Conservation (phyloP, 345 rosid genomes). For the Gossypium bickii region DNA sequence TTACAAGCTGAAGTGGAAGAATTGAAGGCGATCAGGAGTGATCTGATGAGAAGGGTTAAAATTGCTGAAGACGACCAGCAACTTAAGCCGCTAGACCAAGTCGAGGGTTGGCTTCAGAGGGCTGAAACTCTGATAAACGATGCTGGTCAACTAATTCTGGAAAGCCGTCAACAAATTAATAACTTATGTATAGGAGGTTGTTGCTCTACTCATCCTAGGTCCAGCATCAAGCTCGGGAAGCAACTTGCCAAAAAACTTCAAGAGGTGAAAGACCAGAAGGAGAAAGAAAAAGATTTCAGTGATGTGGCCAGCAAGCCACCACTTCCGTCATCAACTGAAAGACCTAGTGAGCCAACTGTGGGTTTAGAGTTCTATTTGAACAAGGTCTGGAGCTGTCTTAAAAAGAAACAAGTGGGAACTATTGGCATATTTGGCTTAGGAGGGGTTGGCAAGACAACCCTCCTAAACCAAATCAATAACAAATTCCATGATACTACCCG, state of each 20-base stretch:
- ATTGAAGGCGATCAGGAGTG: not conserved
- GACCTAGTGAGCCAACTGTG: not conserved
- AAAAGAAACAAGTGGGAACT: not conserved
- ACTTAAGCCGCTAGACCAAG: not conserved
- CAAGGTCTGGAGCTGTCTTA: not conserved
- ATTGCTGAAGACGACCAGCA: not conserved
- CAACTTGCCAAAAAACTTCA: not conserved
- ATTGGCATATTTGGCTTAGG: conserved; percentile 16
- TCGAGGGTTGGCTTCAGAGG: conserved; percentile 10
- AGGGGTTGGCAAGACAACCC: conserved; percentile 23
- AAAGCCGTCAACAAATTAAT: not conserved
- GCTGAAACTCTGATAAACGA: not conserved
- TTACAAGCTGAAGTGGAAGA: not conserved
- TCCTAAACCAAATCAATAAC: conserved; percentile 2
- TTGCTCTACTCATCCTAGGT: not conserved
- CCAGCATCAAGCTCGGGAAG: not conserved
- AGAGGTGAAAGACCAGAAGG: not conserved
- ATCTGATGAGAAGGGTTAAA: not conserved
- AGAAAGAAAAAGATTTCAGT: not conserved
- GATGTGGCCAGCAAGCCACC: not conserved
- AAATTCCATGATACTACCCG: not conserved
- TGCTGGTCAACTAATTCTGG: not conserved
- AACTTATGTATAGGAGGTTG: not conserved
- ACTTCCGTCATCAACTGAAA: not conserved
- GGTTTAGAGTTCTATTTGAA: conserved; percentile 5